Conservation (phyloP, 2,329 filamentous ascomycete genomes). For the Pseudomassariella vexata region DNA sequence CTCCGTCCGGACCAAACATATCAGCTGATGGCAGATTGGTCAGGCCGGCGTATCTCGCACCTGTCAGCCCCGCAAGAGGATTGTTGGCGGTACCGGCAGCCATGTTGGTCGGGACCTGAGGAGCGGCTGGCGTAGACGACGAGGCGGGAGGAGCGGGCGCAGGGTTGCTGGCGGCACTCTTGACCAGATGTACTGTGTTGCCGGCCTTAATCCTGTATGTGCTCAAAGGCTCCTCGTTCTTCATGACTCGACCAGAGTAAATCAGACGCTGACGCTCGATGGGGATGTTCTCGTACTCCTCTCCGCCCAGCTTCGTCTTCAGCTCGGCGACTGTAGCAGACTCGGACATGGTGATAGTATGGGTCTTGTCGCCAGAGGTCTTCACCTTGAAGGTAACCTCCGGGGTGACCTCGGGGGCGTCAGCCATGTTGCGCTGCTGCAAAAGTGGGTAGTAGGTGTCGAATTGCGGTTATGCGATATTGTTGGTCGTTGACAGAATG, state of each 20-base stretch:
- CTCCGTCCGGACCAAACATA: constrained; percentile 90
- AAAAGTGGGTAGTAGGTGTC: background rate
- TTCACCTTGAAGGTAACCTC: constrained; percentile 97
- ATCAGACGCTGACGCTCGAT: constrained; percentile 88
- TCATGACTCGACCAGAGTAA: constrained; percentile 94
- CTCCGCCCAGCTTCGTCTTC: constrained; percentile 77
- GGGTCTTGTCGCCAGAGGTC: constrained; percentile 85
- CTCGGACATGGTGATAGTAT: constrained; percentile 73
- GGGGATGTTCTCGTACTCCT: constrained; percentile 81
- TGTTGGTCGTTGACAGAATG: no score
- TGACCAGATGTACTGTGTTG: constrained; percentile 94
- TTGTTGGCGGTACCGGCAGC: constrained; percentile 82
- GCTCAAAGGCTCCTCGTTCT: constrained; percentile 80
- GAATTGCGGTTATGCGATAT: no score
- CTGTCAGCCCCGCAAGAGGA: constrained; percentile 82
- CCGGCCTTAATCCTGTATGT: constrained; percentile 93
- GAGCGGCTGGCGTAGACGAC: constrained; percentile 38
- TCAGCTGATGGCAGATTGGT: constrained; percentile 81
- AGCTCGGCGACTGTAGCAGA: constrained; percentile 76
- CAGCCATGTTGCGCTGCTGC: constrained; percentile 50
- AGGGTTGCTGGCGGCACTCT: constrained; percentile 85
- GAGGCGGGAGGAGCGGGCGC: constrained; percentile 35
- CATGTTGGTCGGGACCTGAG: constrained; percentile 69
- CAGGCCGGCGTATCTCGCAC: constrained; percentile 88
- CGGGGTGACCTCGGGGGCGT: constrained; percentile 52